Evolutionary conservation across 164 flowering plant genomes (phyloP), one percentile per base, ranked within the genome.

Genomic region (Echeveria elegans): DNA sequence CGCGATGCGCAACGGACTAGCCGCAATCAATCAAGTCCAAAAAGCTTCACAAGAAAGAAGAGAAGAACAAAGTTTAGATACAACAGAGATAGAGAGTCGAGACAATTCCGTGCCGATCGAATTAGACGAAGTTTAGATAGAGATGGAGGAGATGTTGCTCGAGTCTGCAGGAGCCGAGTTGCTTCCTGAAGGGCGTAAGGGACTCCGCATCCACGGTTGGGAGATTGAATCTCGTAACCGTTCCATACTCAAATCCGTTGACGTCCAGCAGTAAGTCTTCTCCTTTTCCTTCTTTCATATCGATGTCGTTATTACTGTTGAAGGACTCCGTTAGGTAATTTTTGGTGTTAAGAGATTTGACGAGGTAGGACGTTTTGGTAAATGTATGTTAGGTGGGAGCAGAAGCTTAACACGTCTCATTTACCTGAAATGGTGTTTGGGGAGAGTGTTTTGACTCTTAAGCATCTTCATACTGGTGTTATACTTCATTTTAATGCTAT

Each of bases 361-460:
- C n/a, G n/a, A n/a, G n/a, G n/a, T n/a, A 40, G 15, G 45, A 7
- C 14, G 15, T 2, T 45, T 29, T 74, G 11, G 66, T 21, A 47
- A n/a, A 37, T 79, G 74, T 78, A 94, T n/a, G n/a, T n/a, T n/a
- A n/a, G 99, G 68, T 92, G 97, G 96, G 97, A 88, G 71, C 52
- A 90, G 53, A 83, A 82, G 73, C 87, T 92, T 21, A 75, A 80
- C 71, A 87, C 97, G 31, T 75, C 82, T 48, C 96, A 95, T 69
- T 77, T 95, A 34, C 97, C 99, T 1, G 99, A 95, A 75, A 95
- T 92, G 99, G 84, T 95, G 16, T 94, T 95, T 78, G 99, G 97
- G 43, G 88, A 95, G 19, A 88, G 90, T 75, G 74, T 71, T 62
- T 80, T 92, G 72, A 70, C 72, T 72, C 88, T 94, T 15, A 78